Conservation (phyloP, 129 eudicot genomes). For the Centaurea solstitialis region DNA sequence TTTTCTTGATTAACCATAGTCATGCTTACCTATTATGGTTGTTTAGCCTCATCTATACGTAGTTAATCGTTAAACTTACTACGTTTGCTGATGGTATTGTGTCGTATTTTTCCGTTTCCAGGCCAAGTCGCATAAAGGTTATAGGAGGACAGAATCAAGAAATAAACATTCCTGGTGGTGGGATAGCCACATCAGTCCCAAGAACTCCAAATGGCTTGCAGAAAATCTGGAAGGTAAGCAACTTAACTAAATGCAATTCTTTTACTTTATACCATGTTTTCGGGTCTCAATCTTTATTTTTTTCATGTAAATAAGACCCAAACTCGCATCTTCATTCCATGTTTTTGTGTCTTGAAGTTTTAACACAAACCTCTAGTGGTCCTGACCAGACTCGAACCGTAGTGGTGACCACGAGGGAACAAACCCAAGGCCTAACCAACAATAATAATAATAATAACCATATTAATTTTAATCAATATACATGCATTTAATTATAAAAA, state of each 20-base stretch:
- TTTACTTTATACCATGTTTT: neutral
- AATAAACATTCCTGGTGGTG: slow-evolving; percentile 98
- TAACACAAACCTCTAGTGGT: neutral
- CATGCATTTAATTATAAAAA: too few relatives aligned
- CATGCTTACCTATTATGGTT: slow-evolving; percentile 1
- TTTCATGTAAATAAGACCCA: neutral
- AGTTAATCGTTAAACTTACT: neutral
- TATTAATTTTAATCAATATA: too few relatives aligned
- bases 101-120: slow-evolving; percentile 16
- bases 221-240: slow-evolving; percentile 85
- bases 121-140: slow-evolving; percentile 50
- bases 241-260: slow-evolving; percentile 5
- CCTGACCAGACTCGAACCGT: neutral
- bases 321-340: neutral
- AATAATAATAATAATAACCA: too few relatives aligned
- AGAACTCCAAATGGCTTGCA: slow-evolving; percentile 90
- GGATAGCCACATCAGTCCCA: slow-evolving; percentile 92
- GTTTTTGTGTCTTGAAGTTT: neutral
- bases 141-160: slow-evolving; percentile 65
- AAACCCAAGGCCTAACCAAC: neutral
- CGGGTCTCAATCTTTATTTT: neutral
- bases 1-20: neutral
- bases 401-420: neutral
- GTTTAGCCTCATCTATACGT: neutral
- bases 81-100: neutral